Conservation (phyloP, 345 rosid genomes). For the Fremontodendron californicum region DNA sequence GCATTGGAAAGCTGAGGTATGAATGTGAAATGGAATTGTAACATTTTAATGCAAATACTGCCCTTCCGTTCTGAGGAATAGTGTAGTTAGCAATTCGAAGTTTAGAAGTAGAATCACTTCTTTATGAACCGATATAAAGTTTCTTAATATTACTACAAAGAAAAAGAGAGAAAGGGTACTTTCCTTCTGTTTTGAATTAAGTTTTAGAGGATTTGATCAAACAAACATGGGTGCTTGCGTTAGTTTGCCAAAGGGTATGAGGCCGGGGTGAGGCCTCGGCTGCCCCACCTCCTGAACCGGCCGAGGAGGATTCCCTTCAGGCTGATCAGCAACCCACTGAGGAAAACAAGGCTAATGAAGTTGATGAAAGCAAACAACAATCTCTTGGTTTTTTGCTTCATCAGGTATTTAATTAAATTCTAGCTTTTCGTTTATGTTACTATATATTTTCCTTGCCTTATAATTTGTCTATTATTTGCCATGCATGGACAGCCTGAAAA, state of each 20-base stretch:
- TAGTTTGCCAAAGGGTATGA: slow-evolving; percentile 18
- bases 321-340: background rate
- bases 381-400: slow-evolving; percentile 8
- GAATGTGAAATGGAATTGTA: background rate
- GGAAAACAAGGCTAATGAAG: background rate
- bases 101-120: background rate
- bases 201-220: background rate
- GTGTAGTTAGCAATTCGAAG: background rate
- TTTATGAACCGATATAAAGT: background rate
- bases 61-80: background rate
- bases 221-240: slow-evolving; percentile 26
- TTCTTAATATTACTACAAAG: background rate
- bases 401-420: slow-evolving; percentile 1
- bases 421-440: background rate
- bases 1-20: slow-evolving; percentile 69
- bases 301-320: slow-evolving; percentile 4
- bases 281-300: slow-evolving; percentile 16
- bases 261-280: no score
- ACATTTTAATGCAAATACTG: background rate
- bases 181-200: no score
- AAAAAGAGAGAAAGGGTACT: background rate
- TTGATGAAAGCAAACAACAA: background rate
- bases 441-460: no score
- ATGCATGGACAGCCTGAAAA: background rate
- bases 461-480: background rate